Percentiles rank a stretch among this genome's conserved stretches.
These are phyloP conservation scores for Ceratobasidium sp. DNA, from an alignment of 1,284 basidiomycete species.

Conservation along the genomic window DNA sequence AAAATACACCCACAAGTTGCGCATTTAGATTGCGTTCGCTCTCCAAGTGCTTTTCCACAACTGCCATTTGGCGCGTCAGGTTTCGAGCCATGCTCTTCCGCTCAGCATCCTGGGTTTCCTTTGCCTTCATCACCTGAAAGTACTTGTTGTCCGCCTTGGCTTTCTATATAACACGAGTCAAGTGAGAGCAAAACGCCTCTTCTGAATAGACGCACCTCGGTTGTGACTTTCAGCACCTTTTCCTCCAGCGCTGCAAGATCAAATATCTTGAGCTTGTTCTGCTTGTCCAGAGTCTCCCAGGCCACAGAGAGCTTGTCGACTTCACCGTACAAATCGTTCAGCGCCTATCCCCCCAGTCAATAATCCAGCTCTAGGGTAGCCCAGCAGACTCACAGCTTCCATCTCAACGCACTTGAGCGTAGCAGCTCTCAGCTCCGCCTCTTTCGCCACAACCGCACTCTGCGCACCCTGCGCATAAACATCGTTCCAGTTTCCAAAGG, in stretches of 20 bases:
- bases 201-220: slow-evolving; percentile 67
- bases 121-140: slow-evolving; percentile 90
- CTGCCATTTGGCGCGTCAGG: slow-evolving; percentile 83
- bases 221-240: slow-evolving; percentile 70
- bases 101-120: slow-evolving; percentile 85
- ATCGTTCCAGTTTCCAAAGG: slow-evolving; percentile 37
- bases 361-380: neutral
- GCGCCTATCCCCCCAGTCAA: slow-evolving; percentile 64
- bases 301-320: slow-evolving; percentile 88
- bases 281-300: slow-evolving; percentile 89
- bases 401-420: slow-evolving; percentile 59
- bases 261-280: slow-evolving; percentile 87
- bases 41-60: slow-evolving; percentile 71
- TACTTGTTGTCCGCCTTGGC: slow-evolving; percentile 97
- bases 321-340: slow-evolving; percentile 86
- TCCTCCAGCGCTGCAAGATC: slow-evolving; percentile 85
- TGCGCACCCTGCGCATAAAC: slow-evolving; percentile 1
- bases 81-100: slow-evolving; percentile 75
- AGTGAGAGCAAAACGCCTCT: slow-evolving; percentile 31
- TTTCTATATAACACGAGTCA: slow-evolving; percentile 64
- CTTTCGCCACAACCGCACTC: slow-evolving; percentile 46
- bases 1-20: slow-evolving; percentile 67
- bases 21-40: slow-evolving; percentile 54
- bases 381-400: slow-evolving; percentile 58
- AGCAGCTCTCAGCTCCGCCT: slow-evolving; percentile 48